Base-by-base conservation (phyloP, 768 basidiomycete species). In the Boletus eberwhitei region DNA sequence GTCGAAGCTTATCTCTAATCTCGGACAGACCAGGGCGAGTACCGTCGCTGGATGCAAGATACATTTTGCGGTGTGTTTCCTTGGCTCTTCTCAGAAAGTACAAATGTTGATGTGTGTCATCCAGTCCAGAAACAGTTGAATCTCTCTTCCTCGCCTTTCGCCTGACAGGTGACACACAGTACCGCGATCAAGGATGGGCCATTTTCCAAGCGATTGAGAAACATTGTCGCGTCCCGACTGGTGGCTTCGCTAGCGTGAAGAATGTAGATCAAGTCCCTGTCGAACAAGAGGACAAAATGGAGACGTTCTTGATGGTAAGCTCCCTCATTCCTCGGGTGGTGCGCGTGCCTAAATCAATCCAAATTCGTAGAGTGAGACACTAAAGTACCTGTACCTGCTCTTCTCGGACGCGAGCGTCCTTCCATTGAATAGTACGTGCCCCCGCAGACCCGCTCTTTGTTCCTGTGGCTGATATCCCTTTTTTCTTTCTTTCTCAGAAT, bases 61-160 rank as follows among this genome's bases (percentile, higher is more conserved):
- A 98, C 68, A 97, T 98, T 70, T 84, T 98, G 9, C 84, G 93
- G 82, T 83, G 53, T 24, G 78, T 67, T 50, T 36, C n/a, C 42
- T 38, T 13, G 16, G 29, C 8, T 14, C 41, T 39, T 45, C 19
- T 47, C 34, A 38, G 13, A 41, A 38, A 19, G 11, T 16, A 13
- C 21, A 8, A 21, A 38, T n/a, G 31, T 17, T 47, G 50, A 35
- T 19, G 6, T 50, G 14, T 50, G n/a, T 34, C 34, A 19, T 38
- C 8, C 60, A 88, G 91, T 8, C 95, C 95, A 2, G 95, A 98
- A 75, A 98, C 95, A 2, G 82, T 94, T 24, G 95, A 98, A 69
- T 94, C 91, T 1, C 83, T 97, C 38, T 96, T 98, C 77, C 75
- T 93, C 41, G 94, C 93, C 1, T 97, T 79, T 71, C 83, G 95